Evolutionary conservation across 768 basidiomycete species (phyloP).

Genomic region (Kwoniella botswanensis): DNA sequence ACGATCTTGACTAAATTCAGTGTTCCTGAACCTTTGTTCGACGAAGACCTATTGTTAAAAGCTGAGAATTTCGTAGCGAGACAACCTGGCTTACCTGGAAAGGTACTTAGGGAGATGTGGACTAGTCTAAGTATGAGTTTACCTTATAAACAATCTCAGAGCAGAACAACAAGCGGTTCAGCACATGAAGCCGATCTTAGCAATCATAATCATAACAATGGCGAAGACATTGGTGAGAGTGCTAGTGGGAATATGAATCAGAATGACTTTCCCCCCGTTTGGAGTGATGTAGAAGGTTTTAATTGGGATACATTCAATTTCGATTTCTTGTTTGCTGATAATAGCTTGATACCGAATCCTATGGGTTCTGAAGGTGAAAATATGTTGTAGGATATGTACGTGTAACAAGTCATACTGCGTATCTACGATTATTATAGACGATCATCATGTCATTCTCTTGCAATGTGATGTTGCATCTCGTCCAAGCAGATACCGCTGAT

Average conservation of each 20-base stretch:
- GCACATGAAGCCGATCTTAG: not conserved
- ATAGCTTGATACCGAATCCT: not conserved
- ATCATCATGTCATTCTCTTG: not conserved
- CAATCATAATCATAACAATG: not conserved
- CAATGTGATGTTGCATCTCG: too few relatives aligned
- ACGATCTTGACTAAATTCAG: not conserved
- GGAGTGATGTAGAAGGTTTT: not conserved
- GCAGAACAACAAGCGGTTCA: not conserved
- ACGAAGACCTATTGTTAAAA: not conserved
- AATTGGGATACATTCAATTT: slow-evolving; percentile 7
- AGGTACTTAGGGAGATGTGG: slow-evolving; percentile 5
- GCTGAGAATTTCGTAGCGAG: slow-evolving; percentile 3
- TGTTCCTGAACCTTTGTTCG: slow-evolving; percentile 1
- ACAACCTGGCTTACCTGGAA: slow-evolving; percentile 2
- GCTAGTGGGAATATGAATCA: not conserved
- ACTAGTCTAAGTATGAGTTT: not conserved
- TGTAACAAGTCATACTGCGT: too few relatives aligned
- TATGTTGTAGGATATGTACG: not conserved
- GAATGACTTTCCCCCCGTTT: not conserved
- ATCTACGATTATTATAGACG: too few relatives aligned
- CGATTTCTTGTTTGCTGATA: slow-evolving; percentile 1
- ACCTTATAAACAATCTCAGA: not conserved
- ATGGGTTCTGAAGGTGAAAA: not conserved
- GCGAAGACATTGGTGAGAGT: not conserved
- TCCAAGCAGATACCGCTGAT: too few relatives aligned